These are phyloP conservation scores for Botryotinia globosa DNA, from an alignment of 2,329 filamentous ascomycete species.

Conservation along the genomic window DNA sequence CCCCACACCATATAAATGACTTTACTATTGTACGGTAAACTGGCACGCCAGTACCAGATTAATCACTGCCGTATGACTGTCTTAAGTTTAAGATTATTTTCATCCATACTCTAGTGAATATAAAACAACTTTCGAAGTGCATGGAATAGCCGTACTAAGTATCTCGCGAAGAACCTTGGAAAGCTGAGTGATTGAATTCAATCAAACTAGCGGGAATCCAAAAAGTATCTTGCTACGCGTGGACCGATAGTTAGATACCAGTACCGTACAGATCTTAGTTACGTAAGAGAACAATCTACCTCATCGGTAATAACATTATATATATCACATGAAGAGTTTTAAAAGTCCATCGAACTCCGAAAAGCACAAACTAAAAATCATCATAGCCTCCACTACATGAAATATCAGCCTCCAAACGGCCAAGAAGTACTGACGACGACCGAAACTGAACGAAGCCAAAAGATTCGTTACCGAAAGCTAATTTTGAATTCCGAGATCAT, in stretches of 20 bases:
- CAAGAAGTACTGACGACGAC: neutral
- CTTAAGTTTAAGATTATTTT: neutral
- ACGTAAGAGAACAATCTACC: neutral
- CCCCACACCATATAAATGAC: rapidly evolving
- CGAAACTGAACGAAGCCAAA: neutral
- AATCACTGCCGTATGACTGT: neutral
- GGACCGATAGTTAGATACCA: too few relatives aligned
- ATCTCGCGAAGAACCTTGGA: too few relatives aligned
- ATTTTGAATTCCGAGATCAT: neutral
- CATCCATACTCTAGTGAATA: neutral
- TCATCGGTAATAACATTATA: neutral
- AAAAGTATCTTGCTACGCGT: neutral
- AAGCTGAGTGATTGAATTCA: neutral
- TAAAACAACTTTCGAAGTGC: neutral
- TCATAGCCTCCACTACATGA: neutral
- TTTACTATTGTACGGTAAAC: neutral
- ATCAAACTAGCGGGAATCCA: neutral
- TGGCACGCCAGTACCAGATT: neutral
- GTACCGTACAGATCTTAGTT: neutral
- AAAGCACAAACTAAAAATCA: neutral
- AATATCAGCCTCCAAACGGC: neutral
- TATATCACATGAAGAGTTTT: neutral
- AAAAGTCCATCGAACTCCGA: neutral
- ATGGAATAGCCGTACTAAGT: neutral
- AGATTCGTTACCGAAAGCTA: neutral